Percentiles rank a stretch among this genome's conserved stretches.
Evolutionary conservation across 139 green algal species (phyloP).

Genomic region (Chlamydomonas incerta): DNA sequence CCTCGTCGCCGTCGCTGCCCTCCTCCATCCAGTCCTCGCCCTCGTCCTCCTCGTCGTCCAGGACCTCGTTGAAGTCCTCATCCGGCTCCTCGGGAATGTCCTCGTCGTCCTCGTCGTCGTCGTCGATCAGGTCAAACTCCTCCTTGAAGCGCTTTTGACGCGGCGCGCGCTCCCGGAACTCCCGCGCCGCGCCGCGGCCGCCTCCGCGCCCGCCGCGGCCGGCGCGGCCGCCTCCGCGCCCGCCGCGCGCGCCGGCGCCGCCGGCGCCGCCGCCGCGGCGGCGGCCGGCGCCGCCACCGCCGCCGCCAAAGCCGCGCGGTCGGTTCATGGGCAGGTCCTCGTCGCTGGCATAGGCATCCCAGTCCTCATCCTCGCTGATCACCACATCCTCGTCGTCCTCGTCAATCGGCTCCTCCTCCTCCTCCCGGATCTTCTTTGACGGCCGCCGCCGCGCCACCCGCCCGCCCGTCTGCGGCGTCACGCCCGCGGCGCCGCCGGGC

Average conservation of each 20-base stretch:
- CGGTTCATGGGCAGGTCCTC: background rate
- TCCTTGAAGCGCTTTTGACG: background rate
- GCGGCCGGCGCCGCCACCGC: too few relatives aligned
- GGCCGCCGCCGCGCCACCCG: background rate
- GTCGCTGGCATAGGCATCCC: background rate
- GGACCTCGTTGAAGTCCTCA: background rate
- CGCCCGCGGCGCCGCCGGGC: background rate
- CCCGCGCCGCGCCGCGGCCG: too few relatives aligned
- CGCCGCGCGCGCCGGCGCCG: too few relatives aligned
- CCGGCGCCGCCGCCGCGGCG: too few relatives aligned
- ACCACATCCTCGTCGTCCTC: background rate
- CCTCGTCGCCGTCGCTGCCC: background rate
- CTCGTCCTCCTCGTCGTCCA: slow-evolving; percentile 27
- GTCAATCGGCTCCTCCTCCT: background rate
- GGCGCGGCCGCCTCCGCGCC: too few relatives aligned
- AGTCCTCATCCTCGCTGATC: slow-evolving; percentile 3
- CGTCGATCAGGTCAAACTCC: background rate
- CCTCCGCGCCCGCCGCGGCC: too few relatives aligned
- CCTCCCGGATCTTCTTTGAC: background rate
- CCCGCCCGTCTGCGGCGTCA: background rate
- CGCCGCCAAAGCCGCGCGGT: too few relatives aligned
- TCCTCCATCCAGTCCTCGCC: slow-evolving; percentile 17
- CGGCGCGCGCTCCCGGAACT: too few relatives aligned
- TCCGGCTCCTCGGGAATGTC: background rate
- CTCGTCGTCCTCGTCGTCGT: slow-evolving; percentile 3